These are phyloP conservation scores for Epichloe sibirici DNA, from an alignment of 2,329 filamentous ascomycete genomes.

Conservation along the genomic window DNA sequence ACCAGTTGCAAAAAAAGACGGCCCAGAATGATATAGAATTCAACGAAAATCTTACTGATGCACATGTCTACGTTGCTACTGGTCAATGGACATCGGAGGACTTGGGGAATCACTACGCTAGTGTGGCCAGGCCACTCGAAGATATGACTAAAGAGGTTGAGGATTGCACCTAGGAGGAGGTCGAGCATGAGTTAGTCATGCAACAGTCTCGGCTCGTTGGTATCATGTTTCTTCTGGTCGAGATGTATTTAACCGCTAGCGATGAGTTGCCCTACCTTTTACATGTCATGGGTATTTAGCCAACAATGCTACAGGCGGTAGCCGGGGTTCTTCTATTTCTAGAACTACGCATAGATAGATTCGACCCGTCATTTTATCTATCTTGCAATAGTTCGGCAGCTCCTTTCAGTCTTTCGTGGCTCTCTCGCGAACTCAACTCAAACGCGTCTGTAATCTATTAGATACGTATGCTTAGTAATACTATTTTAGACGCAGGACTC, in stretches of 20 bases:
- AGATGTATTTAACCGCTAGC: not conserved
- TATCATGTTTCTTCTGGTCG: not conserved
- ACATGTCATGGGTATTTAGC: not conserved
- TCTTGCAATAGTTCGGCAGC: constrained; percentile 4
- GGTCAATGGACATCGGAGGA: constrained; percentile 11
- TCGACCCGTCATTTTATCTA: constrained; percentile 1
- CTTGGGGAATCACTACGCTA: constrained; percentile 8
- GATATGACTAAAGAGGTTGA: not conserved
- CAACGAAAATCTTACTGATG: constrained; percentile 5
- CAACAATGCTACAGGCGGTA: too few relatives aligned
- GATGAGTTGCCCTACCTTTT: not conserved
- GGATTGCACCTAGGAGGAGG: not conserved
- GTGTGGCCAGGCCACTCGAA: constrained; percentile 5
- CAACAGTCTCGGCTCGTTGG: not conserved
- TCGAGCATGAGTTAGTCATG: not conserved
- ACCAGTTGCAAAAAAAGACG: constrained; percentile 4
- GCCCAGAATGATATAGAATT: not conserved
- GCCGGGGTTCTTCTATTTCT: too few relatives aligned
- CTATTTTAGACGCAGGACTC: not conserved
- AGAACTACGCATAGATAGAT: too few relatives aligned
- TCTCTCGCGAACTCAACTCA: constrained; percentile 5
- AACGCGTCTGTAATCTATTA: constrained; percentile 3
- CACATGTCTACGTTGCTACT: constrained; percentile 10
- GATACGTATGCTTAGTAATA: not conserved
- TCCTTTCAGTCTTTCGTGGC: constrained; percentile 6